phyloP scores from a whole-genome alignment of 2,329 filamentous ascomycete species.

The Lasiodiplodia theobromae region DNA sequence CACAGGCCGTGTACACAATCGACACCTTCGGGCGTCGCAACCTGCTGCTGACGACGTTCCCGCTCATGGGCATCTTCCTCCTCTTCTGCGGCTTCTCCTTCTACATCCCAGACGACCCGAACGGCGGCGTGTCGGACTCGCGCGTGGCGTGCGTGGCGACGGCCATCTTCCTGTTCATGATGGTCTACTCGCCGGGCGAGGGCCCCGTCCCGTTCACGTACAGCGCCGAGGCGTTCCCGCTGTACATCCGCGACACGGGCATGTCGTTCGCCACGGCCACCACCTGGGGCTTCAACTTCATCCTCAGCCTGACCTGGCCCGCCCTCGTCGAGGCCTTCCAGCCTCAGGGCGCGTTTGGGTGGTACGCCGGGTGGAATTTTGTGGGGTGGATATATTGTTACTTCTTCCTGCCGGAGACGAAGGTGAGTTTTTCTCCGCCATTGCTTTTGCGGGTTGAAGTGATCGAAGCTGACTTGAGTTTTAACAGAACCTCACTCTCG shows the following conservation, averaged over 20 bases:
- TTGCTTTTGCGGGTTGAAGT: not conserved
- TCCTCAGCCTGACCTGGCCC: constrained; percentile 69
- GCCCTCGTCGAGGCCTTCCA: constrained; percentile 61
- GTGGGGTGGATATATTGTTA: constrained; percentile 49
- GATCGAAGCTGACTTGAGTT: not conserved
- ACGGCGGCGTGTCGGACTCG: constrained; percentile 36
- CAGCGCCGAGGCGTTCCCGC: constrained; percentile 72
- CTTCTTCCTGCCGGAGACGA: constrained; percentile 16
- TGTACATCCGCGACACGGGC: constrained; percentile 73
- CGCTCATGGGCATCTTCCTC: constrained; percentile 57
- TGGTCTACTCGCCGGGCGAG: constrained; percentile 58
- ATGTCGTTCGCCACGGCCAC: constrained; percentile 75
- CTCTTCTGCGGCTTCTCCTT: constrained; percentile 56
- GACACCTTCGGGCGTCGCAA: constrained; percentile 50
- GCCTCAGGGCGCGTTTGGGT: constrained; percentile 64
- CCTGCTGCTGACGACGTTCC: constrained; percentile 55
- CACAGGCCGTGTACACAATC: constrained; percentile 53
- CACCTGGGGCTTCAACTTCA: constrained; percentile 65
- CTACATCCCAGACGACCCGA: constrained; percentile 36
- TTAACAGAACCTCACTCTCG: constrained; percentile 47
- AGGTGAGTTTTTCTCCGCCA: not conserved
- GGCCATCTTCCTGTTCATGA: constrained; percentile 59
- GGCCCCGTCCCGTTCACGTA: constrained; percentile 59
- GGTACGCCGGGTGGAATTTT: constrained; percentile 68
- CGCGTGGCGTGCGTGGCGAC: constrained; percentile 45